Base-by-base conservation (phyloP, 2,329 filamentous ascomycete genomes). In the Phyllosticta citriasiana region DNA sequence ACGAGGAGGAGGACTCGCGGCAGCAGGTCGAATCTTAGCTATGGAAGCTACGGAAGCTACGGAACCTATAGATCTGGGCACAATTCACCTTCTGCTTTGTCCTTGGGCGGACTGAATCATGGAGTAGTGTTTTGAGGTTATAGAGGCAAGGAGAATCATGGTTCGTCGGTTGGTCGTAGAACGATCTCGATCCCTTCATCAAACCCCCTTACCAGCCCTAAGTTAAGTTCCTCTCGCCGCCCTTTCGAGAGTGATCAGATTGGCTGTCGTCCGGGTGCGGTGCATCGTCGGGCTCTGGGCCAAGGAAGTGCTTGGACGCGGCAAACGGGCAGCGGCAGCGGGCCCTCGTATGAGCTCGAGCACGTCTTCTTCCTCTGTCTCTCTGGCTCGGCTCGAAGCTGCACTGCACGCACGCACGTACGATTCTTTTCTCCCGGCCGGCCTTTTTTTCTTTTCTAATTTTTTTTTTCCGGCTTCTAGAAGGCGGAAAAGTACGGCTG, bases 401-500 rank as follows among this genome's bases (percentile, higher is more conserved):
- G 14, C 14, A 16, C 40, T 47, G 14, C 14, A 47, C 12, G 40
- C 16, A 16, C 19, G 19, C 19, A 22, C 19, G 19, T 22, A 22
- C 19, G 19, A 22, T 22, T 22, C 19, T 22, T 22, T 22, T 22
- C 19, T 22, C 19, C 19, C 19, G 19, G 19, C 19, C 19, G 19
- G 19, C 33, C 16, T 40, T 40, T 6, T 14, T 10, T 40, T n/a
- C 26, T 51, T 27, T 53, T 25, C 12, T 33, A 1, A 22, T 22
- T 22, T 22, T 22, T 27, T 52, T 30, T 54, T 26, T n/a, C 24
- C 33, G 40, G 47, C 54, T 47, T 54, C 40, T 33, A 57, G 54
- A 61, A 53, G 26, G 30, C 51, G 22, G 55, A 61, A 57, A 61
- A 61, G 27, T 54, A 57, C 47, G 40, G 59, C 59, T 57, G 58